A percentile compares a stretch with the other conserved stretches of the same genome.
These are phyloP conservation scores for Backusella morwellensis DNA, from an alignment of 192 early-diverging fungal species.

Conservation along the genomic window DNA sequence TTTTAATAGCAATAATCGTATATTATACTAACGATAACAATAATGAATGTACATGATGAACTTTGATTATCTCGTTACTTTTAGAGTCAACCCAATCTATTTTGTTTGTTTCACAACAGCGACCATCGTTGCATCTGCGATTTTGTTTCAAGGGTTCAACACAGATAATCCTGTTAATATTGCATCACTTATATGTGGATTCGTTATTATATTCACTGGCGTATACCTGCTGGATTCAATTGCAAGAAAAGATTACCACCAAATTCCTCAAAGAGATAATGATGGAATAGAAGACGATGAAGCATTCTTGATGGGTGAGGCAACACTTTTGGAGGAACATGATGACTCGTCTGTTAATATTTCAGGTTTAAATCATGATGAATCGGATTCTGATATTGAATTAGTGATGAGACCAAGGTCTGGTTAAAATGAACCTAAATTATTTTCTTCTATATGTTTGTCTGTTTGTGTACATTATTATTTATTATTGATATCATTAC, in stretches of 20 bases:
- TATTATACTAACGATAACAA: too few relatives aligned
- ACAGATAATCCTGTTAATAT: slow-evolving; percentile 72
- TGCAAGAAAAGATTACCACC: slow-evolving; percentile 11
- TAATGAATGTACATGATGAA: background rate
- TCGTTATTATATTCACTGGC: slow-evolving; percentile 90
- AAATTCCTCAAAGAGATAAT: slow-evolving; percentile 25
- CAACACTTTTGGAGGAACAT: slow-evolving; percentile 48
- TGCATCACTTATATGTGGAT: slow-evolving; percentile 83
- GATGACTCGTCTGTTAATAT: slow-evolving; percentile 27
- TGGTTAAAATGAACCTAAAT: background rate
- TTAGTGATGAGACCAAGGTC: background rate
- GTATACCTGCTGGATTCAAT: slow-evolving; percentile 81
- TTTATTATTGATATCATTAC: background rate
- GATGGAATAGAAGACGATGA: slow-evolving; percentile 28
- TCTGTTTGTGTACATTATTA: background rate
- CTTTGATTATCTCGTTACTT: background rate
- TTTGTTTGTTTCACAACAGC: slow-evolving; percentile 95
- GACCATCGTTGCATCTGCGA: slow-evolving; percentile 88
- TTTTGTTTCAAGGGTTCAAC: slow-evolving; percentile 88
- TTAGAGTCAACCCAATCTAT: slow-evolving; percentile 82
- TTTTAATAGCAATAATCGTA: background rate
- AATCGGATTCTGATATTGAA: slow-evolving; percentile 27
- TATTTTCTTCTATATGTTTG: background rate
- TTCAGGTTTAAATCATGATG: slow-evolving; percentile 41
- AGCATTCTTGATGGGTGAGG: slow-evolving; percentile 41